Conservation (phyloP, 2,329 filamentous ascomycete genomes). For the Aspergillus sp. region DNA sequence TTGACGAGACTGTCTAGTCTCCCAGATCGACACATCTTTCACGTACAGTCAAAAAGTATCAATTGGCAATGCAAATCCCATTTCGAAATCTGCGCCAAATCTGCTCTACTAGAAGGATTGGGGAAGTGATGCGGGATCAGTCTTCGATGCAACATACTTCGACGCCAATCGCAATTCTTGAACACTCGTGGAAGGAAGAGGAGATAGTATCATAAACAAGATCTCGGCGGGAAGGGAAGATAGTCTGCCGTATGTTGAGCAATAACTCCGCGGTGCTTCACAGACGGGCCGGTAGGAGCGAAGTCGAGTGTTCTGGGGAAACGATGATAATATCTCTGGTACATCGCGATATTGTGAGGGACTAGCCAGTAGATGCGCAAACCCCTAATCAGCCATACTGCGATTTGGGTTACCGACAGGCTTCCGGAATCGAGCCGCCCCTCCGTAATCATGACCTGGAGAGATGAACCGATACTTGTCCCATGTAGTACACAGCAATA, state of each 20-base stretch:
- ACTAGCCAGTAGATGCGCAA: neutral
- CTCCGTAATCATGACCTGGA: constrained; percentile 9
- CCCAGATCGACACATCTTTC: too few relatives aligned
- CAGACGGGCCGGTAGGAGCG: neutral
- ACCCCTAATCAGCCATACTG: neutral
- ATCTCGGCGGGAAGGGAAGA: constrained; percentile 1
- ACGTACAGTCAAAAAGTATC: too few relatives aligned
- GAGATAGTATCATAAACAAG: neutral
- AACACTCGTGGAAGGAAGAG: neutral
- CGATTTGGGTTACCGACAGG: neutral
- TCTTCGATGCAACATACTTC: neutral
- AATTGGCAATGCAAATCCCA: constrained; percentile 9
- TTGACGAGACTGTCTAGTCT: too few relatives aligned
- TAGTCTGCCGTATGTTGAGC: neutral
- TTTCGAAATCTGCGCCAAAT: constrained; percentile 1
- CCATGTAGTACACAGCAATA: constrained; percentile 1
- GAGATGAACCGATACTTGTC: neutral
- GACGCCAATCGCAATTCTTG: neutral
- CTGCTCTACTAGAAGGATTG: constrained; percentile 7
- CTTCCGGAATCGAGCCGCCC: constrained; percentile 1
- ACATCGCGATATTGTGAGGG: neutral
- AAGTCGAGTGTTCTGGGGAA: neutral
- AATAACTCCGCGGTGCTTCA: neutral
- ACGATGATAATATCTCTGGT: neutral
- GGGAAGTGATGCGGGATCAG: constrained; percentile 1